Evolutionary conservation across 139 green algal genomes (phyloP).

Genomic region (Micromonas pusilla): DNA sequence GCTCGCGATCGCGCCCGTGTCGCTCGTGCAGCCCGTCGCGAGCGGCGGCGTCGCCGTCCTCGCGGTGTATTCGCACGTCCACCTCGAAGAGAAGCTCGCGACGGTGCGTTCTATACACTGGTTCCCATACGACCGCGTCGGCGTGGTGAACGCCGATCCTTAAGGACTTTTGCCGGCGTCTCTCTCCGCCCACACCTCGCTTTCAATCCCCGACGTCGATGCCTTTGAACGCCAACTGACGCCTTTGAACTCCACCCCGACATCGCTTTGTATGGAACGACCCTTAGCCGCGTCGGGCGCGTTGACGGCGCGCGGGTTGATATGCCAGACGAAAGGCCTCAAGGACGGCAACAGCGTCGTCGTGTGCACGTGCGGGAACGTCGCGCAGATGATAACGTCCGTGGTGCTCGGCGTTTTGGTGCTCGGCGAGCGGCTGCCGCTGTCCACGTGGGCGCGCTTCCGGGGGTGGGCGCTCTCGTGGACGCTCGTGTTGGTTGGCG

Average conservation of each 20-base stretch:
- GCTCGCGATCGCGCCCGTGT: neutral
- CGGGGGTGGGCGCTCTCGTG: neutral
- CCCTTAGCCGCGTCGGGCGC: neutral
- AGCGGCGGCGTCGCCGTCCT: slow-evolving; percentile 5
- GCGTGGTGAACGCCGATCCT: too few relatives aligned
- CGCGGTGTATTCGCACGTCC: slow-evolving; percentile 8
- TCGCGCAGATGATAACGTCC: slow-evolving; percentile 17
- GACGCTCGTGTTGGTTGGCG: slow-evolving; percentile 1
- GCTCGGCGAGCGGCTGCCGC: slow-evolving; percentile 12
- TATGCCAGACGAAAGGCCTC: slow-evolving; percentile 13
- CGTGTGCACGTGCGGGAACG: slow-evolving; percentile 4
- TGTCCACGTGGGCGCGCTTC: neutral
- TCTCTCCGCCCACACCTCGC: too few relatives aligned
- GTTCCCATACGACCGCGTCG: too few relatives aligned
- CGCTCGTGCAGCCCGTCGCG: slow-evolving; percentile 2
- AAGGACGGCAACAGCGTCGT: slow-evolving; percentile 13
- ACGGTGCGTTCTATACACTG: too few relatives aligned
- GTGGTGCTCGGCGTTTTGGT: neutral
- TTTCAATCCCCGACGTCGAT: too few relatives aligned
- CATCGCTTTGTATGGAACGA: too few relatives aligned
- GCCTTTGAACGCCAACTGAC: too few relatives aligned
- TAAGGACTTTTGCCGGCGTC: too few relatives aligned
- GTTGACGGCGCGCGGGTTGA: slow-evolving; percentile 9
- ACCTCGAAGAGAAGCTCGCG: neutral
- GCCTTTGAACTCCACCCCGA: too few relatives aligned